These are phyloP conservation scores for Rhododendron henanense DNA, from an alignment of 148 eudicot genomes.

Conservation along the genomic window DNA sequence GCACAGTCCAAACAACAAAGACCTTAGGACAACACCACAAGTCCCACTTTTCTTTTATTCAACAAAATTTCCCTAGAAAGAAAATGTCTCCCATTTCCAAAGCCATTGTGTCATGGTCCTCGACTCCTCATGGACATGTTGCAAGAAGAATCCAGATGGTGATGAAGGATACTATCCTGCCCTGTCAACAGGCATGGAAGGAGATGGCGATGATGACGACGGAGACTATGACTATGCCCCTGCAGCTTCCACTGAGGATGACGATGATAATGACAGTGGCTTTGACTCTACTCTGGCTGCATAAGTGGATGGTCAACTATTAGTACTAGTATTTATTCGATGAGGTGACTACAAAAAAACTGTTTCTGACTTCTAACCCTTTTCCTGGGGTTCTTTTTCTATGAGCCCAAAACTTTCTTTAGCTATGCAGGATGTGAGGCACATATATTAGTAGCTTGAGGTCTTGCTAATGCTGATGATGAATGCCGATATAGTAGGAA, in stretches of 20 bases:
- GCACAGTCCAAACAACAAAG: background rate
- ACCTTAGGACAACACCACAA: too few relatives aligned
- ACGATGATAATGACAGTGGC: conserved; percentile 12
- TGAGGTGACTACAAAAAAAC: background rate
- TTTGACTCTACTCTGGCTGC: conserved; percentile 22
- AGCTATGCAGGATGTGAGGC: background rate
- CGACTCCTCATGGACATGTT: background rate
- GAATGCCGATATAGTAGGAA: background rate
- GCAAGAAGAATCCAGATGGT: conserved; percentile 4
- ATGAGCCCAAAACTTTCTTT: background rate
- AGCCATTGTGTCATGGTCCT: background rate
- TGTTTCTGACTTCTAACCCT: background rate
- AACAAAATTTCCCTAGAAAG: background rate
- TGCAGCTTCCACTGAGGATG: conserved; percentile 17
- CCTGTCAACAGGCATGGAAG: conserved; percentile 1
- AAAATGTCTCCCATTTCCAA: conserved; percentile 12
- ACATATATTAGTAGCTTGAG: background rate
- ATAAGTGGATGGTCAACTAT: background rate
- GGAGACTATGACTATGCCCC: conserved; percentile 25
- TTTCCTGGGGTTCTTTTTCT: background rate
- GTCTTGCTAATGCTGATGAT: background rate
- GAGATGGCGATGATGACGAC: conserved; percentile 15
- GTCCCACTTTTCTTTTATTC: background rate
- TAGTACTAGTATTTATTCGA: background rate
- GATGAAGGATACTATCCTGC: background rate